Evolutionary conservation across 441 rosid genomes (phyloP), one percentile per base, ranked within the genome.

Genomic region (Capsella rubella): DNA sequence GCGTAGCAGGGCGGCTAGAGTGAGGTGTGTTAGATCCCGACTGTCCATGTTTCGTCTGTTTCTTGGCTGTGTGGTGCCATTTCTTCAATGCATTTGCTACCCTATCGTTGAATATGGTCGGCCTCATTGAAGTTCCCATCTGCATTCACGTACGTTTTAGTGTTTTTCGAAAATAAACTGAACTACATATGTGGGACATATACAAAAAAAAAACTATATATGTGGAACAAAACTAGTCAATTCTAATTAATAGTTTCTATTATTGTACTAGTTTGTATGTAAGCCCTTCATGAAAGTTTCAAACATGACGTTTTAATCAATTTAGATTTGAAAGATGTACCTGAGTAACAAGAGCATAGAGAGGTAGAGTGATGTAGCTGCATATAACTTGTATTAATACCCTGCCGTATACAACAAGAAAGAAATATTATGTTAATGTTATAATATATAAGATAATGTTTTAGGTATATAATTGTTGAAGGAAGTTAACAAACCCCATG

Each of bases 51-150:
- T 82, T 93, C 0, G 84, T 76, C n/a, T 90, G 88, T 78, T 81
- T 95, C 79, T 85, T 91, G 5, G 99, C 95, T 0, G 80, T 47
- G n/a, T 77, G 88, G 83, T 87, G 98, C 99, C 99, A 92, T 71
- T 70, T 84, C 78, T 85, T 91, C 4, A 95, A 84, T 4, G 97
- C 97, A 21, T 91, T 71, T 1, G 97, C 94, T n/a, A 93, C 95
- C 43, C 79, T 78, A 1, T 91, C 95, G 21, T 93, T 84, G 82
- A 95, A 95, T 68, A 95, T 81, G n/a, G 96, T 87, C n/a, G 96
- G 91, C 53, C 87, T 90, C 96, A 95, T 95, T 75, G 87, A 79
- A 0, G 97, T 82, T 43, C 99, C 99, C 99, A 95, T 95, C 97
- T 92, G 74, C 15, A 32, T 14, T 46, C 14, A 71, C 66, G 21